Evolutionary conservation across 331 rosid genomes (phyloP).

Genomic region (Rhamnella rubrinervis): DNA sequence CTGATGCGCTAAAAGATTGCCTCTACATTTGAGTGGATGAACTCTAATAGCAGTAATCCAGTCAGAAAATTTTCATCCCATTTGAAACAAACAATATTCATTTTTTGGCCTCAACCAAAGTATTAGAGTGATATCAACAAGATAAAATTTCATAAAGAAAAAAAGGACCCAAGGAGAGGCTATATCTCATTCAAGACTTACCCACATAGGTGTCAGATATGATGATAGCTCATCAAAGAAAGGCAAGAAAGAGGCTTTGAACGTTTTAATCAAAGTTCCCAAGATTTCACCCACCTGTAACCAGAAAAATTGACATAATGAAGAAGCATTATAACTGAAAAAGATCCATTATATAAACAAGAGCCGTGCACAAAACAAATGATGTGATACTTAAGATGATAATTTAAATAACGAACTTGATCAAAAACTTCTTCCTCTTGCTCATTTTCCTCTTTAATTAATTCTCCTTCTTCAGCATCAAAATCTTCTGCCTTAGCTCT

Average conservation of each 20-base stretch:
- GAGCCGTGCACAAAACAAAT: background rate
- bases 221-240: constrained; percentile 90
- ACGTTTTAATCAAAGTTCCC: constrained; percentile 96
- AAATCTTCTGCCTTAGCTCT: constrained; percentile 94
- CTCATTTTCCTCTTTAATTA: constrained; percentile 97
- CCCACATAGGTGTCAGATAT: constrained; percentile 99
- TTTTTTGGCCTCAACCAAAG: too few relatives aligned
- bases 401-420: constrained; percentile 59
- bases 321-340: background rate
- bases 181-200: constrained; percentile 42
- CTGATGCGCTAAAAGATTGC: too few relatives aligned
- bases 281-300: constrained; percentile 94
- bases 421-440: constrained; percentile 99
- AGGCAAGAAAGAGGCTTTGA: constrained; percentile 90
- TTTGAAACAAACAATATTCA: too few relatives aligned
- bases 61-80: too few relatives aligned
- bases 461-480: constrained; percentile 91
- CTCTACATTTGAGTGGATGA: too few relatives aligned
- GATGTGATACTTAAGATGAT: background rate
- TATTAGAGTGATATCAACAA: background rate
- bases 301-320: constrained; percentile 14
- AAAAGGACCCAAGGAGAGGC: background rate
- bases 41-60: too few relatives aligned
- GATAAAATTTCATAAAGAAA: background rate
- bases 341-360: background rate